Percentiles rank a stretch among this genome's conserved stretches.
Conservation (phyloP, 208 protist genomes). For the Leishmania mexicana region DNA sequence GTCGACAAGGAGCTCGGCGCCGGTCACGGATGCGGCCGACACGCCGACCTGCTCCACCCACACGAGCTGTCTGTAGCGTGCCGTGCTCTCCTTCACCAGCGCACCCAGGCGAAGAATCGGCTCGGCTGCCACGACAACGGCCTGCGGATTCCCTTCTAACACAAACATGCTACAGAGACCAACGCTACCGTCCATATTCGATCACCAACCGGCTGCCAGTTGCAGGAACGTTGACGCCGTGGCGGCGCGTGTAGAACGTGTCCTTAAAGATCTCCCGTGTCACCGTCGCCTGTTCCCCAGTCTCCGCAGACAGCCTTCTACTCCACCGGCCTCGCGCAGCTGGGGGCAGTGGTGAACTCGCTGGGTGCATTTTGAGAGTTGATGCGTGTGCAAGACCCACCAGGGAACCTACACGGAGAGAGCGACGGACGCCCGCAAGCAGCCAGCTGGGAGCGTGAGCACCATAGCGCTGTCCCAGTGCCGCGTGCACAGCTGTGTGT, state of each 20-base stretch:
- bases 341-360: background rate
- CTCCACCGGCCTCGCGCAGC: background rate
- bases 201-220: conserved; percentile 34
- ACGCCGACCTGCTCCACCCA: conserved; percentile 31
- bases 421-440: conserved; percentile 4
- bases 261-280: conserved; percentile 43
- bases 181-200: conserved; percentile 53
- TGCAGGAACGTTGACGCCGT: conserved; percentile 28
- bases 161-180: conserved; percentile 44
- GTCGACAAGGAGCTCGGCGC: conserved; percentile 25
- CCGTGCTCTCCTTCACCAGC: conserved; percentile 30
- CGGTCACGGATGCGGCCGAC: background rate
- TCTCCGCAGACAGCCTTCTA: conserved; percentile 35
- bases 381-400: conserved; percentile 16
- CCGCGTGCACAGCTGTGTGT: background rate
- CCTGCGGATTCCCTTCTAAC: conserved; percentile 14
- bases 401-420: conserved; percentile 18
- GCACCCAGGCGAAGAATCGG: conserved; percentile 26
- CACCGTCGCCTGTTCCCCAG: conserved; percentile 33
- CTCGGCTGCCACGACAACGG: conserved; percentile 43
- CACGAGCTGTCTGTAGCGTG: conserved; percentile 13
- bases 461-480: conserved; percentile 6
- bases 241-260: conserved; percentile 30
- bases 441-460: background rate
- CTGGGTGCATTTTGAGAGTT: conserved; percentile 8